Evolutionary conservation across 495 filamentous ascomycete species (phyloP).

Genomic region (Chaetomium cochliodes): DNA sequence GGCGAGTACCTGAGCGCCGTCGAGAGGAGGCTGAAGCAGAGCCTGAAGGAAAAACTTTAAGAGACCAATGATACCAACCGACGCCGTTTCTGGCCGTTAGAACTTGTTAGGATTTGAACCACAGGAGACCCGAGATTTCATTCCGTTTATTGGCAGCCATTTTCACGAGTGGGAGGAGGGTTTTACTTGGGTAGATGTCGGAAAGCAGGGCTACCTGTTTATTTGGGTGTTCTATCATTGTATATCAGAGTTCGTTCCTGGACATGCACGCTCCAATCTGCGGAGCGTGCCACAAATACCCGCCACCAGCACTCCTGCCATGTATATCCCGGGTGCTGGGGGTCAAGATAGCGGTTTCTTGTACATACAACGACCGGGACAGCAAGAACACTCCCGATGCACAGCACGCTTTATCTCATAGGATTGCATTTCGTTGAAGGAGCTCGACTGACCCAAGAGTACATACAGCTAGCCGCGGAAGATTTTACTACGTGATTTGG

Average conservation of each 20-base stretch:
- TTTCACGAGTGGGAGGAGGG: neutral
- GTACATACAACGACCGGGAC: slow-evolving; percentile 6
- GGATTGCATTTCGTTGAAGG: neutral
- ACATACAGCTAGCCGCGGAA: neutral
- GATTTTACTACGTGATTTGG: neutral
- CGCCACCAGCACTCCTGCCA: neutral
- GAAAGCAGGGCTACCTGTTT: neutral
- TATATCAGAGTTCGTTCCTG: neutral
- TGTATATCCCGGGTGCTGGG: slow-evolving; percentile 10
- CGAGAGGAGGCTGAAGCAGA: slow-evolving; percentile 73
- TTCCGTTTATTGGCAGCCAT: too few species aligned
- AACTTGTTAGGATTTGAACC: too few species aligned
- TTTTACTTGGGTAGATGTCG: neutral
- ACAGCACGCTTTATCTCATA: neutral
- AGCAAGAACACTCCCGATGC: neutral
- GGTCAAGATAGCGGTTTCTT: slow-evolving; percentile 3
- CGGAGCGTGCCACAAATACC: neutral
- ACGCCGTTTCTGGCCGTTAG: neutral
- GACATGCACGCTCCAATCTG: neutral
- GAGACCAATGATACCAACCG: neutral
- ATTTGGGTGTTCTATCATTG: neutral
- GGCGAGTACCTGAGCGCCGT: slow-evolving; percentile 84
- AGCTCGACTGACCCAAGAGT: neutral
- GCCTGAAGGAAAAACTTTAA: slow-evolving; percentile 55
- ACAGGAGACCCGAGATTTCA: too few species aligned